Evolutionary conservation across 176 grass and related monocot genomes (phyloP).

Genomic region (Cenchrus fungigraminus): DNA sequence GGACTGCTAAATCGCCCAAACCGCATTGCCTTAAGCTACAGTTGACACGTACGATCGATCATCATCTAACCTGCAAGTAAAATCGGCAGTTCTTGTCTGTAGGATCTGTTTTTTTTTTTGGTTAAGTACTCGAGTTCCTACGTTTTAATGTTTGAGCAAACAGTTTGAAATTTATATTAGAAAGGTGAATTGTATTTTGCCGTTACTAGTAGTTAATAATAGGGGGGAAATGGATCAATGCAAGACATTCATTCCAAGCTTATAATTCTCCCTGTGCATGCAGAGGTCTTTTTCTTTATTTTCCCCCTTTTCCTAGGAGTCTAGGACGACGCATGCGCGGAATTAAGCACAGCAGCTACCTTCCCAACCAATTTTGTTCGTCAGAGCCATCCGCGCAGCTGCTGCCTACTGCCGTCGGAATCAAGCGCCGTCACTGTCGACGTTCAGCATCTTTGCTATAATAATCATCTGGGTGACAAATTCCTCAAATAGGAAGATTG

Average conservation of each 20-base stretch:
- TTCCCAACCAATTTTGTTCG: neutral
- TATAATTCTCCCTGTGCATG: neutral
- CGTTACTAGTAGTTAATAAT: neutral
- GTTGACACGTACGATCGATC: neutral
- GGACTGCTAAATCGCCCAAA: neutral
- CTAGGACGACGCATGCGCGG: neutral
- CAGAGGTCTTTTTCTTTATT: neutral
- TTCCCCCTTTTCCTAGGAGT: neutral
- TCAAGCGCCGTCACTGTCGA: neutral
- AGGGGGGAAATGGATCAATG: neutral
- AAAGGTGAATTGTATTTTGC: neutral
- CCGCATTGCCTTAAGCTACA: neutral
- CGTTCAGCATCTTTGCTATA: constrained; percentile 4
- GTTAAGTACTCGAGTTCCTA: neutral
- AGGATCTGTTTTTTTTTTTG: neutral
- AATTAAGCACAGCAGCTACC: neutral
- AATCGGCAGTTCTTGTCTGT: too few species aligned
- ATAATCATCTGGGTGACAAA: neutral
- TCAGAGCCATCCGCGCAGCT: neutral
- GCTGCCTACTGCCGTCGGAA: neutral
- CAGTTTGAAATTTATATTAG: neutral
- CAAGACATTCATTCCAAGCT: neutral
- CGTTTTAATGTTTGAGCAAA: neutral
- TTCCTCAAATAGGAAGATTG: neutral
- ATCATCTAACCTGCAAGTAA: neutral